A percentile compares a stretch with the other conserved stretches of the same genome.
Evolutionary conservation across 1,284 basidiomycete genomes (phyloP).

Genomic region (Sanghuangporus sanghuang): DNA sequence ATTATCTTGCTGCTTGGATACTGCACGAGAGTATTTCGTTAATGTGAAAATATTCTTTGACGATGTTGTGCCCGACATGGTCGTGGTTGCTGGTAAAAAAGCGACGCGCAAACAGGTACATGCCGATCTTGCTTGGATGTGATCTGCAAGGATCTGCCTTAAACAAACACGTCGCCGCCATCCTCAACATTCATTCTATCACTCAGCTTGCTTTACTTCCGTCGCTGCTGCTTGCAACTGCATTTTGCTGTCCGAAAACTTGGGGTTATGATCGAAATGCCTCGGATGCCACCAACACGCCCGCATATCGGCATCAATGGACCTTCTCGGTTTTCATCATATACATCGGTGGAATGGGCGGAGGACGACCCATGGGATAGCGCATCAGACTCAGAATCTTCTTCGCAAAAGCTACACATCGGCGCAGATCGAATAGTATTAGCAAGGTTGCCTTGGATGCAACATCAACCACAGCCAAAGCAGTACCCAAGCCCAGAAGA

Average conservation of each 20-base stretch:
- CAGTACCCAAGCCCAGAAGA: conserved; percentile 43
- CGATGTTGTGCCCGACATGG: background rate
- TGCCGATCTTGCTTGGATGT: background rate
- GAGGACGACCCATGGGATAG: conserved; percentile 92
- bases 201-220: background rate
- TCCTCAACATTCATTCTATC: background rate
- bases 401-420: conserved; percentile 37
- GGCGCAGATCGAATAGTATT: conserved; percentile 37
- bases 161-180: background rate
- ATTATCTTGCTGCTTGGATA: conserved; percentile 26
- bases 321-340: conserved; percentile 42
- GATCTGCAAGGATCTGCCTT: background rate
- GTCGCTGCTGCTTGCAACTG: background rate
- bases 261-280: conserved; percentile 40
- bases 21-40: conserved; percentile 64
- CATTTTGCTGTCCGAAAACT: background rate
- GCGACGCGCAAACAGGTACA: background rate
- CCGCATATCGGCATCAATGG: conserved; percentile 68
- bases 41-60: conserved; percentile 26
- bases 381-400: conserved; percentile 75
- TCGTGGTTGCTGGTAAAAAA: background rate
- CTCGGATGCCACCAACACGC: conserved; percentile 68
- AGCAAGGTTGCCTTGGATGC: conserved; percentile 33
- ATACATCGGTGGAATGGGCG: conserved; percentile 48
- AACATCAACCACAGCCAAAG: conserved; percentile 47